Conservation (phyloP, 768 basidiomycete genomes). For the Tephrocybe sp. region DNA sequence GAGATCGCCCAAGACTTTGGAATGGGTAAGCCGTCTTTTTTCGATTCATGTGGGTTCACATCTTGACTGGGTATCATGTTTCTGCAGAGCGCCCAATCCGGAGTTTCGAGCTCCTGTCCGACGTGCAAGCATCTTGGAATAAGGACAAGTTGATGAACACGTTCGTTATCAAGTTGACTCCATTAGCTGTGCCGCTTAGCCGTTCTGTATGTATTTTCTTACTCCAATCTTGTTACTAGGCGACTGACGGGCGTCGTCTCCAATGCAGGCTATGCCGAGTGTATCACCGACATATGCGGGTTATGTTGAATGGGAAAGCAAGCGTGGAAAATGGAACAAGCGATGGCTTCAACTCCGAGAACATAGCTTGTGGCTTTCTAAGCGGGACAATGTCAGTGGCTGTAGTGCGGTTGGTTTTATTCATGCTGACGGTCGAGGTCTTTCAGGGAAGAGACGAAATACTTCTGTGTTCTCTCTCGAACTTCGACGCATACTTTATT, state of each 20-base stretch:
- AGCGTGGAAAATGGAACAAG: conserved; percentile 95
- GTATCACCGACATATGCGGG: conserved; percentile 48
- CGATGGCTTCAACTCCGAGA: conserved; percentile 87
- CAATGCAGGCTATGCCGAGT: conserved; percentile 38
- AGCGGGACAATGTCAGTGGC: conserved; percentile 77
- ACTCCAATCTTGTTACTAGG: neutral
- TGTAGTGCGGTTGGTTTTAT: neutral
- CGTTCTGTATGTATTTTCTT: conserved; percentile 47
- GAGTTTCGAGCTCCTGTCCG: conserved; percentile 79
- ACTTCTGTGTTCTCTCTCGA: conserved; percentile 80
- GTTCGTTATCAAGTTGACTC: conserved; percentile 77
- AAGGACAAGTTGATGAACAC: conserved; percentile 77
- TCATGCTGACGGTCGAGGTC: conserved; percentile 6
- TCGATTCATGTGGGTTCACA: conserved; percentile 1
- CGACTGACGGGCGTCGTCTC: conserved; percentile 7
- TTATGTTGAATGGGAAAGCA: conserved; percentile 87
- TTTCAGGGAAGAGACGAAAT: conserved; percentile 81
- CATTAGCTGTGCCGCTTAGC: conserved; percentile 58
- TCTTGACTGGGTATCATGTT: conserved; percentile 12
- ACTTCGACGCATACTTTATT: conserved; percentile 85
- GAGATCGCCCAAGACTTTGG: conserved; percentile 92
- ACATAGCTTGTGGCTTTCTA: conserved; percentile 83
- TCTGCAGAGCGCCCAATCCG: conserved; percentile 83
- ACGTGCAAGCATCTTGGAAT: conserved; percentile 87
- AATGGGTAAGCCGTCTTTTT: conserved; percentile 66